Conservation (phyloP, 495 filamentous ascomycete species). For the Oidiodendron maius region DNA sequence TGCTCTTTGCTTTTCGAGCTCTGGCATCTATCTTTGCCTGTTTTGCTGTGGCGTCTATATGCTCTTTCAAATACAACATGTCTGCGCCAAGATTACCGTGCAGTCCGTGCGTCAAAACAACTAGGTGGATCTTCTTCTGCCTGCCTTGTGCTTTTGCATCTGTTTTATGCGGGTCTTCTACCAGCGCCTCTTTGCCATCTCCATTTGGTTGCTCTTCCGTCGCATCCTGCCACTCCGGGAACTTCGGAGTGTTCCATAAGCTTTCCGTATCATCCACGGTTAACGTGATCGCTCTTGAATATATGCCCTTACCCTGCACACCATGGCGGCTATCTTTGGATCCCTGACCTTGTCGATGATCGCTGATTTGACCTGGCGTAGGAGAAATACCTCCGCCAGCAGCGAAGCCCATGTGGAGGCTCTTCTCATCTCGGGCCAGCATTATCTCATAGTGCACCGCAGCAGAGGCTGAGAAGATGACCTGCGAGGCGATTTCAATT, state of each 20-base stretch:
- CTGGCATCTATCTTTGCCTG: constrained; percentile 58
- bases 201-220: constrained; percentile 18
- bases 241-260: constrained; percentile 83
- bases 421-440: constrained; percentile 78
- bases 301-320: constrained; percentile 65
- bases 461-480: constrained; percentile 83
- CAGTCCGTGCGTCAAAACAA: constrained; percentile 88
- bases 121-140: constrained; percentile 78
- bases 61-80: constrained; percentile 96
- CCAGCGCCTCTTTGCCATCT: constrained; percentile 2
- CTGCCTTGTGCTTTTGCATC: constrained; percentile 30
- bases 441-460: constrained; percentile 87
- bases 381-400: constrained; percentile 35
- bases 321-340: constrained; percentile 41
- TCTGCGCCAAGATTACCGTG: constrained; percentile 97
- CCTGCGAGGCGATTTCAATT: constrained; percentile 85
- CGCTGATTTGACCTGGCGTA: constrained; percentile 62
- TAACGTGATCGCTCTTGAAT: constrained; percentile 67
- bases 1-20: constrained; percentile 45
- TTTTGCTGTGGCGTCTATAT: constrained; percentile 77
- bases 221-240: constrained; percentile 60
- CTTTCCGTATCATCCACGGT: constrained; percentile 80
- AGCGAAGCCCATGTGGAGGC: constrained; percentile 59
- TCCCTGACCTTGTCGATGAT: constrained; percentile 54
- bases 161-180: constrained; percentile 18